Percentiles rank a stretch among this genome's conserved stretches.
phyloP scores from a whole-genome alignment of 225 moss, liverwort and hornwort species.

The Antitrichia curtipendula region DNA sequence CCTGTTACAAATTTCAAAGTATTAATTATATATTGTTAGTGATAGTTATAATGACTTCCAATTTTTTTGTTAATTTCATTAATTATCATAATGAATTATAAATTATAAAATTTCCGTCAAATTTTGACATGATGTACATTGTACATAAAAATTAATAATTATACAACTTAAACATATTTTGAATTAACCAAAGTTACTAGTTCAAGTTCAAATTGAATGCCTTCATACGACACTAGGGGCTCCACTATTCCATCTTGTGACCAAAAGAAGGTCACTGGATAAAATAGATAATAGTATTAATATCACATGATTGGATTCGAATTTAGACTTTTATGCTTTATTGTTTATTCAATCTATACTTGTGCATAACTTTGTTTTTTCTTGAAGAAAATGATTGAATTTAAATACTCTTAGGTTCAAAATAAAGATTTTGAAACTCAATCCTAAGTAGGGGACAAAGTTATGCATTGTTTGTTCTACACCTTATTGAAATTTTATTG shows the following conservation, averaged over 20 bases:
- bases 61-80: background rate
- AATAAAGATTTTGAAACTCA: background rate
- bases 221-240: rapidly evolving
- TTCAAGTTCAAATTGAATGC: background rate
- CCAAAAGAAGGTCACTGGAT: background rate
- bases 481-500: background rate
- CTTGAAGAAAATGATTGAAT: background rate
- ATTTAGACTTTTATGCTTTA: no score
- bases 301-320: background rate
- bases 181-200: rapidly evolving
- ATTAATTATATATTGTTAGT: background rate
- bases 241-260: background rate
- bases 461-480: background rate
- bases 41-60: background rate
- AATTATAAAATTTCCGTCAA: background rate
- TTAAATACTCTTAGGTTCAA: background rate
- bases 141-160: no score
- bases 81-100: background rate
- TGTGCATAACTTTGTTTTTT: background rate
- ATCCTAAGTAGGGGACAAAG: no score
- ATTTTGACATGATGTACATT: background rate
- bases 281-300: background rate
- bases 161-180: no score
- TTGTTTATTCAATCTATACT: no score
- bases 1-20: background rate